These are phyloP conservation scores for Apophysomyces sp. DNA, from an alignment of 371 early-diverging fungal genomes.

Conservation along the genomic window DNA sequence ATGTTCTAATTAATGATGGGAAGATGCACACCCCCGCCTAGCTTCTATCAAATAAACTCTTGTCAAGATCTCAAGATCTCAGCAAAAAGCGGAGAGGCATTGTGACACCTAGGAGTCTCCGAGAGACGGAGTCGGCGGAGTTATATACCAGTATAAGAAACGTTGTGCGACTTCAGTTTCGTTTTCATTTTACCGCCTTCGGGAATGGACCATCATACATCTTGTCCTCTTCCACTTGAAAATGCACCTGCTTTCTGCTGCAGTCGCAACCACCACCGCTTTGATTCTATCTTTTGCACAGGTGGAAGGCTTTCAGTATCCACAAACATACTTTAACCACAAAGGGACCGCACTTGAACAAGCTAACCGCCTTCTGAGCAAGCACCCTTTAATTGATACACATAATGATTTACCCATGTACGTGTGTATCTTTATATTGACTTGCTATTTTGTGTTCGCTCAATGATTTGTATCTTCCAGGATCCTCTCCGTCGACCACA, in stretches of 20 bases:
- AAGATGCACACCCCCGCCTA: too few relatives aligned
- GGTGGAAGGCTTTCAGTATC: background rate
- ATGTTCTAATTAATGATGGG: too few relatives aligned
- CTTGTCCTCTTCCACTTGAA: background rate
- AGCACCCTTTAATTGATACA: constrained; percentile 40
- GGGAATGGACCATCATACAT: too few relatives aligned
- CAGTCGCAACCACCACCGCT: background rate
- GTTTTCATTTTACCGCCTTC: too few relatives aligned
- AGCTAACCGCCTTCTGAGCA: constrained; percentile 26
- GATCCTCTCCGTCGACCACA: constrained; percentile 25
- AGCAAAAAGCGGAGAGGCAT: too few relatives aligned
- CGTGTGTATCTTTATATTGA: background rate
- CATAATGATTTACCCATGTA: constrained; percentile 51
- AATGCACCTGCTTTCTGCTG: background rate
- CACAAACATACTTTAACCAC: constrained; percentile 5
- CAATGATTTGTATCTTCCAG: constrained; percentile 8
- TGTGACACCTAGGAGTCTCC: too few relatives aligned
- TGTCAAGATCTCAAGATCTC: too few relatives aligned
- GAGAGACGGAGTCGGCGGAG: too few relatives aligned
- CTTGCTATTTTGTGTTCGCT: background rate
- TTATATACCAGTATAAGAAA: too few relatives aligned
- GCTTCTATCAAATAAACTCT: too few relatives aligned
- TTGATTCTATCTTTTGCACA: background rate
- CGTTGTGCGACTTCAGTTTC: too few relatives aligned
- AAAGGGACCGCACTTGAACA: constrained; percentile 14